Evolutionary conservation across 2,329 filamentous ascomycete genomes (phyloP), one percentile per base, ranked within the genome.

Genomic region (Cladorrhinum sp.): DNA sequence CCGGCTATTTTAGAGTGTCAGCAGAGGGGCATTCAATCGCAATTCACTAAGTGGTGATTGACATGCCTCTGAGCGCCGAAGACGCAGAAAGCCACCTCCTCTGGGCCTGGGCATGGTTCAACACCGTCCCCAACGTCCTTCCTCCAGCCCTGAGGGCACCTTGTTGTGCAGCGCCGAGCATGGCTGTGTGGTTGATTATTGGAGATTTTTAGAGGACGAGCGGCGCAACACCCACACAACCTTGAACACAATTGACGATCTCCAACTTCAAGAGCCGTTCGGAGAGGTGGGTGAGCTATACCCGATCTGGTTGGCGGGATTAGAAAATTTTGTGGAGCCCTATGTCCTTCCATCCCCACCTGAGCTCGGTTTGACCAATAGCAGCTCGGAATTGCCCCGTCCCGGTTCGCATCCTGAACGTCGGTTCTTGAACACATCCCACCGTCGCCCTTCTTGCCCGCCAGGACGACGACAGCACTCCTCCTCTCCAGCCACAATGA

Each of bases 401-500:
- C 41, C 55, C 57, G 25, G 52, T 57, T 55, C 55, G 25, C 56
- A 13, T 36, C 52, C 59, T 29, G 55, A 60, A 62, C 54, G 51
- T 58, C 51, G 50, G 49, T 60, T 57, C 52, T 29, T 23, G 12
- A 55, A 3, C 24, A 18, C 41, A 45, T n/a, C n/a, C 22, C 36
- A 23, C 20, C 36, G 50, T 50, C 29, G 38, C 18, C 45, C 49
- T 29, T 23, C 22, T 24, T 52, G 52, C 54, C 12, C 51, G n/a
- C 48, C 32, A 32, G 25, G 13, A 4, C 32, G 32, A 56, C 53
- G 29, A 54, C 57, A 56, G 41, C 52, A n/a, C 54, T 50, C 51
- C 62, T 12, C 32, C 2, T 23, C n/a, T 2, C 16, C 51, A 24
- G 18, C 13, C 69, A 76, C 70, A 65, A 85, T 81, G 79, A 92